Evolutionary conservation across 2,329 filamentous ascomycete species (phyloP).

Genomic region (Sclerotinia minor): DNA sequence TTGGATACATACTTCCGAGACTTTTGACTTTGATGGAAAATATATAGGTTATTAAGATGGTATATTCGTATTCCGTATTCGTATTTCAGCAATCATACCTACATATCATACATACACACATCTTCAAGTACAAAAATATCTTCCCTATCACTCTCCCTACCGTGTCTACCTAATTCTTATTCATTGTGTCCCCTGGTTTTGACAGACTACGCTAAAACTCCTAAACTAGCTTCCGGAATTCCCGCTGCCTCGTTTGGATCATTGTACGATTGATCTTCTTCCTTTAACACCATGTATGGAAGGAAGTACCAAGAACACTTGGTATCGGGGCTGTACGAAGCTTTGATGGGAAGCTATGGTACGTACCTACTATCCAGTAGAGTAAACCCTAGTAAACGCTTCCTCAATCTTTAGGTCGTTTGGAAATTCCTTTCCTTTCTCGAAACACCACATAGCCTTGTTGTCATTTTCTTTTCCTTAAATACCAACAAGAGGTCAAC

Average conservation of each 20-base stretch:
- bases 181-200: not conserved
- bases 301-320: not conserved
- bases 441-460: conserved; percentile 2
- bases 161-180: not conserved
- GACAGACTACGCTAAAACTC: not conserved
- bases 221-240: not conserved
- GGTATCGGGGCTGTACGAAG: not conserved
- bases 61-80: too few relatives aligned
- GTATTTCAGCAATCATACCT: not conserved
- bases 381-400: not conserved
- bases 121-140: not conserved
- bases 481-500: not conserved
- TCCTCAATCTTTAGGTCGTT: not conserved
- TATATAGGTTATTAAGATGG: too few relatives aligned
- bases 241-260: not conserved
- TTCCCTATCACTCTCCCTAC: not conserved
- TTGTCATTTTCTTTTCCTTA: not conserved
- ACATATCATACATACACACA: not conserved
- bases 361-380: not conserved
- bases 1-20: not conserved
- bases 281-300: not conserved
- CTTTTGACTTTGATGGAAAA: not conserved
- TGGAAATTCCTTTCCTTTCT: conserved; percentile 1
- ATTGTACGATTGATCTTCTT: not conserved
- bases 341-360: too few relatives aligned